Evolutionary conservation across 495 filamentous ascomycete genomes (phyloP).

Genomic region (Thermothielavioides terrestris): DNA sequence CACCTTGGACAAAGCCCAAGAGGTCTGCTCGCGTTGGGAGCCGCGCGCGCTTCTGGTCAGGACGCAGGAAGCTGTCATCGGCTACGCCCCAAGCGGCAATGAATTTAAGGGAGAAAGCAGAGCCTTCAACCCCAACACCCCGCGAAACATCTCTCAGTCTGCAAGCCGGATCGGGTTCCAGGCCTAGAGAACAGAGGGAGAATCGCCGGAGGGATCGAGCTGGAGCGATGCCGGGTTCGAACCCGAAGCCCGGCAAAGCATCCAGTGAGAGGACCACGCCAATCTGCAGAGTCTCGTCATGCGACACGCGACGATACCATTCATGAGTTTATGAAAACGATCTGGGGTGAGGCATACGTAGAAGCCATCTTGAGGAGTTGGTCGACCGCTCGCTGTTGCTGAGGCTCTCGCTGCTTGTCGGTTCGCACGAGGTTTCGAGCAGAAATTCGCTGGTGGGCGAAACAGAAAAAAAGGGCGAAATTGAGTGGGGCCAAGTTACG

Average conservation of each 20-base stretch:
- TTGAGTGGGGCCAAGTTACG: conserved; percentile 18
- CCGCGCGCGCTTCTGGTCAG: conserved; percentile 6
- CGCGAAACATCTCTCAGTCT: conserved; percentile 43
- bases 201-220: conserved; percentile 68
- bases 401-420: conserved; percentile 13
- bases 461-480: conserved; percentile 14
- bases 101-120: conserved; percentile 70
- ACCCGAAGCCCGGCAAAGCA: conserved; percentile 31
- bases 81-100: conserved; percentile 53
- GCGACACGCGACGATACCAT: conserved; percentile 47
- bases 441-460: conserved; percentile 14
- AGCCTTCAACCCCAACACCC: conserved; percentile 77
- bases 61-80: background rate
- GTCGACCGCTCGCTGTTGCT: conserved; percentile 21
- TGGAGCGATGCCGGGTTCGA: conserved; percentile 43
- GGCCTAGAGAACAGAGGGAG: conserved; percentile 46
- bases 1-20: conserved; percentile 58
- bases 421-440: conserved; percentile 6
- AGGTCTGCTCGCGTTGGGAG: conserved; percentile 36
- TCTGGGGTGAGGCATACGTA: conserved; percentile 53
- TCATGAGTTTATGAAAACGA: conserved; percentile 35
- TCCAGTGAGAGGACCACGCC: conserved; percentile 75
- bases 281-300: conserved; percentile 47
- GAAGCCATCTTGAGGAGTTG: conserved; percentile 44
- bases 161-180: conserved; percentile 33